Evolutionary conservation across 768 basidiomycete species (phyloP).

Genomic region (Auricularia auricula-judae): DNA sequence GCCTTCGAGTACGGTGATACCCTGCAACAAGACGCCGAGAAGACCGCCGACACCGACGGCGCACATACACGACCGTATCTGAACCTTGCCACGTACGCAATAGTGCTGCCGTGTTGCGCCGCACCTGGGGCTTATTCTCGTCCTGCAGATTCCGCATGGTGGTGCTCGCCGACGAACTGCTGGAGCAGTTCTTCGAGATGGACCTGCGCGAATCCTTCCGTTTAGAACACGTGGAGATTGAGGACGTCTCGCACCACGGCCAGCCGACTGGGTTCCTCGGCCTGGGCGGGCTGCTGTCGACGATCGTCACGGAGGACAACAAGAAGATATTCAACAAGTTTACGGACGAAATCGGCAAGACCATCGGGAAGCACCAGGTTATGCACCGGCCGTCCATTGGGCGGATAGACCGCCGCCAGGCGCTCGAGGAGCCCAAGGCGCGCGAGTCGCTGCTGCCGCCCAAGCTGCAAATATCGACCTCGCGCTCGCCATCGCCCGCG

Average conservation of each 20-base stretch:
- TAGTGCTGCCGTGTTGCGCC: too few relatives aligned
- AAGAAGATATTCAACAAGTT: constrained; percentile 89
- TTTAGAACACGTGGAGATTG: constrained; percentile 45
- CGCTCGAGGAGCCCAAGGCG: constrained; percentile 74
- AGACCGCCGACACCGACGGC: not conserved
- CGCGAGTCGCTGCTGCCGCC: constrained; percentile 76
- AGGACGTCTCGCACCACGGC: constrained; percentile 38
- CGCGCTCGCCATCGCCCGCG: constrained; percentile 20
- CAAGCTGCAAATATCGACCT: constrained; percentile 19
- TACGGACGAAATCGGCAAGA: constrained; percentile 89
- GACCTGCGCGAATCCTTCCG: constrained; percentile 85
- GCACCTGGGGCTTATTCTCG: too few relatives aligned
- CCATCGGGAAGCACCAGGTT: constrained; percentile 87
- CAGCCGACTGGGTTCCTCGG: constrained; percentile 31
- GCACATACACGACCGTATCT: constrained; percentile 54
- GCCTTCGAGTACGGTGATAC: constrained; percentile 97
- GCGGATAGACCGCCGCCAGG: constrained; percentile 48
- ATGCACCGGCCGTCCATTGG: constrained; percentile 66
- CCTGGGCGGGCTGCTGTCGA: constrained; percentile 78
- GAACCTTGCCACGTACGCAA: constrained; percentile 65
- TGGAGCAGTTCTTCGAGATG: constrained; percentile 93
- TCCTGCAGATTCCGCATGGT: constrained; percentile 87
- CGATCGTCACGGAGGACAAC: constrained; percentile 84
- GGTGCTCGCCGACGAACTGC: constrained; percentile 87
- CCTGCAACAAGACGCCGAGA: constrained; percentile 49